These are phyloP conservation scores for Candida easanensis DNA, from an alignment of 805 yeast genomes.

Conservation along the genomic window DNA sequence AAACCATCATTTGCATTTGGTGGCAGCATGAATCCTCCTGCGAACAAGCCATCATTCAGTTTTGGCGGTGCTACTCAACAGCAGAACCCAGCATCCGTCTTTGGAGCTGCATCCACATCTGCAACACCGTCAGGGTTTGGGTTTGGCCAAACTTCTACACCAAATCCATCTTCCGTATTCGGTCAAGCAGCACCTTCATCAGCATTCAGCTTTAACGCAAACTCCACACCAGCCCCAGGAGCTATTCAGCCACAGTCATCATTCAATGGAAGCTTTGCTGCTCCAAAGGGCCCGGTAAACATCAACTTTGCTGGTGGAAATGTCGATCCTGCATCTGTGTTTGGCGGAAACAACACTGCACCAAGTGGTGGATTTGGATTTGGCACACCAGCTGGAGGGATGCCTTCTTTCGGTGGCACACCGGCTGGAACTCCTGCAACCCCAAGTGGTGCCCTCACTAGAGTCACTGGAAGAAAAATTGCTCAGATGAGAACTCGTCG, in stretches of 20 bases:
- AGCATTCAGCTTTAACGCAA: slow-evolving; percentile 15
- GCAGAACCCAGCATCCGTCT: slow-evolving; percentile 16
- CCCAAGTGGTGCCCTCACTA: slow-evolving; percentile 16
- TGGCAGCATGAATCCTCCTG: neutral
- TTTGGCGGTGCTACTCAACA: slow-evolving; percentile 23
- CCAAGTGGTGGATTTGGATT: neutral
- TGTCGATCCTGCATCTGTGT: slow-evolving; percentile 11
- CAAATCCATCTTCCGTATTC: slow-evolving; percentile 12
- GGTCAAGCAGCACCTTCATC: slow-evolving; percentile 18
- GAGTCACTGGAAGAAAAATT: slow-evolving; percentile 25
- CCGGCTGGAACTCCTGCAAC: slow-evolving; percentile 24
- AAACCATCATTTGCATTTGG: slow-evolving; percentile 11
- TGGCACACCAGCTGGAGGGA: slow-evolving; percentile 3
- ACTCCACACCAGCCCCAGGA: slow-evolving; percentile 14
- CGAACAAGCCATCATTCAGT: slow-evolving; percentile 14
- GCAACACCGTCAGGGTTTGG: slow-evolving; percentile 11
- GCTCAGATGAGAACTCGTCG: slow-evolving; percentile 30
- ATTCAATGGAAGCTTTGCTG: slow-evolving; percentile 13
- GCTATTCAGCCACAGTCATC: slow-evolving; percentile 2
- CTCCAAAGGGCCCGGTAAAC: slow-evolving; percentile 13
- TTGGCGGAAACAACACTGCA: slow-evolving; percentile 15
- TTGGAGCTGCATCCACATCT: slow-evolving; percentile 15
- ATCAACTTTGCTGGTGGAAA: slow-evolving; percentile 11
- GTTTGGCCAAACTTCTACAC: slow-evolving; percentile 16
- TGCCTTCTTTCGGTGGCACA: slow-evolving; percentile 12